Conservation (phyloP, 805 yeast genomes). For the Isabelozyma heimii region DNA sequence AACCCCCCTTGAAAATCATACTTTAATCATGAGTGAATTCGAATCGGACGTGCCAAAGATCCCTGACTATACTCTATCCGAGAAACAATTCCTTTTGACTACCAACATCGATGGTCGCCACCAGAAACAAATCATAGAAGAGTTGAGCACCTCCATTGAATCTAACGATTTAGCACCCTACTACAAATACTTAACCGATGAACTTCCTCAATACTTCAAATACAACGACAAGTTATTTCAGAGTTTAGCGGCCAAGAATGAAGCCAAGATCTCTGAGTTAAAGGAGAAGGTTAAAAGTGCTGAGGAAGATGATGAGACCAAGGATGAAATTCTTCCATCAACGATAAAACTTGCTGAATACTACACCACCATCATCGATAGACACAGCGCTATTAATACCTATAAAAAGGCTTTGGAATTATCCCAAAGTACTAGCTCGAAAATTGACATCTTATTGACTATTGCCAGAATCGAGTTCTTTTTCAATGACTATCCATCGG, state of each 20-base stretch:
- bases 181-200: constrained; percentile 58
- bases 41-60: constrained; percentile 55
- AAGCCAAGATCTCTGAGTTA: constrained; percentile 50
- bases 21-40: constrained; percentile 29
- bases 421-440: constrained; percentile 84
- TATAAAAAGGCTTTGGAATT: constrained; percentile 71
- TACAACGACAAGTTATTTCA: constrained; percentile 64
- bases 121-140: constrained; percentile 38
- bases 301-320: constrained; percentile 78
- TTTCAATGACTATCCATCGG: constrained; percentile 70
- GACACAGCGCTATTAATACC: constrained; percentile 62
- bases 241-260: constrained; percentile 51
- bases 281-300: constrained; percentile 52
- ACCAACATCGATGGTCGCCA: constrained; percentile 33
- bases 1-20: not conserved
- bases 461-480: constrained; percentile 88
- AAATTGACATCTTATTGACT: constrained; percentile 82
- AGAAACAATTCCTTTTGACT: constrained; percentile 66
- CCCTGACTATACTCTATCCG: constrained; percentile 84
- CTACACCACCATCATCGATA: constrained; percentile 83
- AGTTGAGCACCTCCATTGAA: constrained; percentile 53
- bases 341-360: constrained; percentile 84
- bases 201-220: constrained; percentile 33
- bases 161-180: constrained; percentile 76
- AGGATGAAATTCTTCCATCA: constrained; percentile 71